Evolutionary conservation across 1,139 yeast genomes (phyloP).

Genomic region (Yarrowia galli): DNA sequence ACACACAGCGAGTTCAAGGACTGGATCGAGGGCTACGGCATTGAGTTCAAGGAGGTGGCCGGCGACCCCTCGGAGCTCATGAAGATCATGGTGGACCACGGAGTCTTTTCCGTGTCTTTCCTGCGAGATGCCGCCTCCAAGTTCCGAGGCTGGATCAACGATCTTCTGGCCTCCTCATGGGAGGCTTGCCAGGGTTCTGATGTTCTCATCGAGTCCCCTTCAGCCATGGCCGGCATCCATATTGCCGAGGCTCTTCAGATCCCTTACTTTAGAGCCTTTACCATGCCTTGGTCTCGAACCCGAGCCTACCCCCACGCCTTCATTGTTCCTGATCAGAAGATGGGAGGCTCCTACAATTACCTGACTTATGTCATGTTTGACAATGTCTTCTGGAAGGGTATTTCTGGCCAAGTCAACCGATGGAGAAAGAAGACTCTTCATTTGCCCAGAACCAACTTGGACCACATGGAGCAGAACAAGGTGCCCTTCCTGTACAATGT

Average conservation of each 20-base stretch:
- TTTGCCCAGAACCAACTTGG: constrained; percentile 73
- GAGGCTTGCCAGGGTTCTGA: constrained; percentile 84
- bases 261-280: constrained; percentile 93
- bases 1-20: constrained; percentile 81
- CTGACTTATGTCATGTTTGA: constrained; percentile 93
- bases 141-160: constrained; percentile 82
- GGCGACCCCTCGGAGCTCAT: constrained; percentile 93
- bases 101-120: constrained; percentile 82
- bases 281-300: constrained; percentile 98
- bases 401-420: constrained; percentile 82
- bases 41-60: constrained; percentile 76
- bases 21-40: constrained; percentile 73
- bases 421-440: constrained; percentile 79
- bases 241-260: constrained; percentile 90
- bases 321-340: constrained; percentile 89
- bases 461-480: constrained; percentile 72
- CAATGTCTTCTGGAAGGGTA: constrained; percentile 92
- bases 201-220: constrained; percentile 87
- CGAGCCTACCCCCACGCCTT: constrained; percentile 97
- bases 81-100: constrained; percentile 92
- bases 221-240: constrained; percentile 95
- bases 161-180: constrained; percentile 77
- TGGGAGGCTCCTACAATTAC: constrained; percentile 91
- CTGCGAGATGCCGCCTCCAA: constrained; percentile 80
- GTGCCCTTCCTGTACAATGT: constrained; percentile 90